phyloP scores from a whole-genome alignment of 2,329 filamentous ascomycete genomes.

The Diaporthe ampelina region DNA sequence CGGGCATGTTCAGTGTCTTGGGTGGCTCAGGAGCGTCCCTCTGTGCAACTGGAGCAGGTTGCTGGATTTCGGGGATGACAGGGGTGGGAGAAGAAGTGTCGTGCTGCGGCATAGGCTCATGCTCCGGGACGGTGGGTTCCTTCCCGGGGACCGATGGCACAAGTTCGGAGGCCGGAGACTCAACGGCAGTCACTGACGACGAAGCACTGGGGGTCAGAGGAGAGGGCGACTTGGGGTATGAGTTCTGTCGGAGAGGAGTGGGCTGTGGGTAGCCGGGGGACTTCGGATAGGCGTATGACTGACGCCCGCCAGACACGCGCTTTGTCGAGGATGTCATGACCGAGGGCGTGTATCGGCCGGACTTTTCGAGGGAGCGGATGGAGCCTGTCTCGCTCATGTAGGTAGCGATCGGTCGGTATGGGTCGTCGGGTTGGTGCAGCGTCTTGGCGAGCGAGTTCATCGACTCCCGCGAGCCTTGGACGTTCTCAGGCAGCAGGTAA shows the following conservation, averaged over 20 bases:
- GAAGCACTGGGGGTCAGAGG: conserved; percentile 51
- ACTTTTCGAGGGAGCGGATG: conserved; percentile 64
- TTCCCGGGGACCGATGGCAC: conserved; percentile 44
- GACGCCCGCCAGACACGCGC: conserved; percentile 37
- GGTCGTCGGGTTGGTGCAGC: conserved; percentile 82
- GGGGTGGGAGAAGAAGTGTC: conserved; percentile 48
- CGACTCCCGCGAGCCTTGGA: conserved; percentile 86
- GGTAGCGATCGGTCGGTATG: conserved; percentile 77
- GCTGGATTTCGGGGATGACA: conserved; percentile 49
- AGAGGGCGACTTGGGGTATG: conserved; percentile 58
- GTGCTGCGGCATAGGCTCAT: conserved; percentile 55
- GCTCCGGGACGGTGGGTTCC: conserved; percentile 55
- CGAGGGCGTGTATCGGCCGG: conserved; percentile 50
- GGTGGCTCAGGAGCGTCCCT: conserved; percentile 41
- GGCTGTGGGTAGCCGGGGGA: conserved; percentile 49
- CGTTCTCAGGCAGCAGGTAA: conserved; percentile 89
- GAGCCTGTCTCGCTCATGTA: conserved; percentile 72
- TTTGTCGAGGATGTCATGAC: conserved; percentile 37
- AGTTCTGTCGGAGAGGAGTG: conserved; percentile 59
- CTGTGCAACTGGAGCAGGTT: conserved; percentile 54
- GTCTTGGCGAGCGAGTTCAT: conserved; percentile 87
- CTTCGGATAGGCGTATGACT: conserved; percentile 44
- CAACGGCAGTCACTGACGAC: conserved; percentile 47
- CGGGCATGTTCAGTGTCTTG: conserved; percentile 35
- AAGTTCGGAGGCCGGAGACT: conserved; percentile 38